Conservation (phyloP, 768 basidiomycete genomes). For the Naematelia encephala region DNA sequence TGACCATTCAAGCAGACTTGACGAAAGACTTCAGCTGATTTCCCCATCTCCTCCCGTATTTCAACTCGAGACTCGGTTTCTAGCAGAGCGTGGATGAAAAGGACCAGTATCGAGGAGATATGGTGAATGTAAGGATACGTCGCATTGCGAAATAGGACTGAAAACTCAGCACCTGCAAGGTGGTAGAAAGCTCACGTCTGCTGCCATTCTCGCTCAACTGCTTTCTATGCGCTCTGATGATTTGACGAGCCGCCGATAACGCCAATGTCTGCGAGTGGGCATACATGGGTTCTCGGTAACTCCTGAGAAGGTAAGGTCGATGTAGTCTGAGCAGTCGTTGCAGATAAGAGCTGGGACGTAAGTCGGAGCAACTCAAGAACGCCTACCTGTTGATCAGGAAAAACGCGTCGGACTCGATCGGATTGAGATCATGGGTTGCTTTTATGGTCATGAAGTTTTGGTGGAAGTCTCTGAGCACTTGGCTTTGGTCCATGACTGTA, state of each 20-base stretch:
- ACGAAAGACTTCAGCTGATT: not conserved
- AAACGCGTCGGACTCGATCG: slow-evolving; percentile 6
- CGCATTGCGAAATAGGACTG: not conserved
- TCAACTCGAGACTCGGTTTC: not conserved
- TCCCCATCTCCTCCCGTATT: not conserved
- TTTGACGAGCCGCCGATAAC: slow-evolving; percentile 2
- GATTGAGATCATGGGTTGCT: slow-evolving; percentile 1
- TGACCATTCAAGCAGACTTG: not conserved
- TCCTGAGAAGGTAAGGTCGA: slow-evolving; percentile 4
- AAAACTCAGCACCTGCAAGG: not conserved
- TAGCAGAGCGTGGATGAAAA: slow-evolving; percentile 5
- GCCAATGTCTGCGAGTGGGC: not conserved
- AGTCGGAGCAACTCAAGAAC: too few species aligned
- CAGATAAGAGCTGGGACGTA: slow-evolving; percentile 6
- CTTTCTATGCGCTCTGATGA: not conserved
- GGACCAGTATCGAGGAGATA: slow-evolving; percentile 5
- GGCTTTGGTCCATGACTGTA: slow-evolving; percentile 2
- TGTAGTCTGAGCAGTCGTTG: slow-evolving; percentile 6
- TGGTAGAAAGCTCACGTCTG: not conserved
- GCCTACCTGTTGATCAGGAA: slow-evolving; percentile 11
- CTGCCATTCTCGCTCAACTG: not conserved
- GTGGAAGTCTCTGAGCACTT: slow-evolving; percentile 2
- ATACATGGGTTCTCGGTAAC: not conserved
- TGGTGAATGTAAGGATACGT: slow-evolving; percentile 3
- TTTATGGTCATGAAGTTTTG: slow-evolving; percentile 8